Evolutionary conservation across 2,329 filamentous ascomycete genomes (phyloP).

Genomic region (Scedosporium dehoogii): DNA sequence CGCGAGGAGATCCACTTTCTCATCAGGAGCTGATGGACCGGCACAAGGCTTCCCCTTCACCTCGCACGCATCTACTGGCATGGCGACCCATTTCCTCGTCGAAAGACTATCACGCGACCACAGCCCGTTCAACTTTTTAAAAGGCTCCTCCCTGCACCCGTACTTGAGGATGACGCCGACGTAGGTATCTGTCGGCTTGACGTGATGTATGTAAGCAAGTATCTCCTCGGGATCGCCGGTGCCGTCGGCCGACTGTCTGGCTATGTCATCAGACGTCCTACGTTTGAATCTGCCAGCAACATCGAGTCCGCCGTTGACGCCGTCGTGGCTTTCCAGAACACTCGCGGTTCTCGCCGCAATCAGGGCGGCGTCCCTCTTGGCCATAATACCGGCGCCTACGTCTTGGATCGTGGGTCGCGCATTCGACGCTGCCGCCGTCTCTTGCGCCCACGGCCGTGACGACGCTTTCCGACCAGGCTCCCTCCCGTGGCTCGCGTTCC

Average conservation of each 20-base stretch:
- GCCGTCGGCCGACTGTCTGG: slow-evolving; percentile 12
- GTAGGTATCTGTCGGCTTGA: slow-evolving; percentile 74
- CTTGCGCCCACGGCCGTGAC: slow-evolving; percentile 4
- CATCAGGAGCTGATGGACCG: slow-evolving; percentile 32
- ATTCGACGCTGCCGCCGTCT: slow-evolving; percentile 21
- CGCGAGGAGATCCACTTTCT: slow-evolving; percentile 40
- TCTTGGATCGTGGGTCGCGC: slow-evolving; percentile 23
- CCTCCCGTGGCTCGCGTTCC: not conserved
- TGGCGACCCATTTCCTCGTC: slow-evolving; percentile 64
- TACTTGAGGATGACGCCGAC: slow-evolving; percentile 87
- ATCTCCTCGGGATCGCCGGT: slow-evolving; percentile 61
- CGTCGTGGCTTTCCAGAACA: slow-evolving; percentile 50
- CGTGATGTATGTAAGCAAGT: slow-evolving; percentile 82
- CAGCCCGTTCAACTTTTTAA: slow-evolving; percentile 82
- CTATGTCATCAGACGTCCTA: slow-evolving; percentile 57
- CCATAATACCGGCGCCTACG: slow-evolving; percentile 44
- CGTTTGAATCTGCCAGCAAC: slow-evolving; percentile 50
- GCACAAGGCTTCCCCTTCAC: slow-evolving; percentile 64
- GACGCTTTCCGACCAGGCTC: not conserved
- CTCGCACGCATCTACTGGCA: slow-evolving; percentile 85
- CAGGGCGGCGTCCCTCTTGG: slow-evolving; percentile 42
- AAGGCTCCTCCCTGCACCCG: slow-evolving; percentile 71
- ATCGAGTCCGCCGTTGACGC: slow-evolving; percentile 48
- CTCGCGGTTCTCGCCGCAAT: slow-evolving; percentile 48
- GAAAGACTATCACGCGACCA: slow-evolving; percentile 94